Conservation (phyloP, 2,329 filamentous ascomycete genomes). For the Penicillium brevicompactum region DNA sequence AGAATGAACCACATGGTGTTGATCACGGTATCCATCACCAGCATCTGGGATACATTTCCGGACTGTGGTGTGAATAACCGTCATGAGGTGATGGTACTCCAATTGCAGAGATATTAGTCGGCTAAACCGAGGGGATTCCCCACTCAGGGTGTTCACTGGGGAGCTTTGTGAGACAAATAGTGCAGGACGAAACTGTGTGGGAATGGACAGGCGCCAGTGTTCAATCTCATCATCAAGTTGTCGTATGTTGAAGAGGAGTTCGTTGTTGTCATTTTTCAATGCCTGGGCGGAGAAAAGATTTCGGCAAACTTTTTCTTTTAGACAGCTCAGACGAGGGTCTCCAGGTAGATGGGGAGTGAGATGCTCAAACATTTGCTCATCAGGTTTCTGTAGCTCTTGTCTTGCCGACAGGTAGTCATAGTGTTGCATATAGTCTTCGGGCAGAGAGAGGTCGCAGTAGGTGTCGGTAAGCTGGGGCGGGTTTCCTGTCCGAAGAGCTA, state of each 20-base stretch:
- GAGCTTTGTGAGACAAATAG: slow-evolving; percentile 15
- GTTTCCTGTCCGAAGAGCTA: slow-evolving; percentile 15
- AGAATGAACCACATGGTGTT: slow-evolving; percentile 22
- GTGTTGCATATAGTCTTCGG: slow-evolving; percentile 3
- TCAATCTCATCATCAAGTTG: slow-evolving; percentile 22
- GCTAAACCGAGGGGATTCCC: neutral
- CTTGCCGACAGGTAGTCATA: slow-evolving; percentile 6
- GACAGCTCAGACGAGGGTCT: slow-evolving; percentile 5
- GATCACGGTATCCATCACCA: slow-evolving; percentile 6
- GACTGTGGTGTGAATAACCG: slow-evolving; percentile 19
- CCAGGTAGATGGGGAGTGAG: neutral
- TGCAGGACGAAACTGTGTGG: slow-evolving; percentile 11
- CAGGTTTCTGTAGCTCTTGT: neutral
- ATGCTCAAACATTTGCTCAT: neutral
- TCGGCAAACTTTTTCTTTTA: slow-evolving; percentile 19
- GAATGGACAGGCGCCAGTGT: slow-evolving; percentile 18
- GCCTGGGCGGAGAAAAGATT: slow-evolving; percentile 17
- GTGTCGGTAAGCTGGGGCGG: slow-evolving; percentile 15
- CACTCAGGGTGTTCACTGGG: neutral
- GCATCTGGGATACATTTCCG: slow-evolving; percentile 14
- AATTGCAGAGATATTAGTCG: slow-evolving; percentile 16
- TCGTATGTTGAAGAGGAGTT: slow-evolving; percentile 16
- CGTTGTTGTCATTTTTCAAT: slow-evolving; percentile 12
- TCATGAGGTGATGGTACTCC: slow-evolving; percentile 19
- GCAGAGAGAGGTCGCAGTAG: slow-evolving; percentile 13